phyloP scores from a whole-genome alignment of 352 stramenopile species.

The Phytopythium litorale region DNA sequence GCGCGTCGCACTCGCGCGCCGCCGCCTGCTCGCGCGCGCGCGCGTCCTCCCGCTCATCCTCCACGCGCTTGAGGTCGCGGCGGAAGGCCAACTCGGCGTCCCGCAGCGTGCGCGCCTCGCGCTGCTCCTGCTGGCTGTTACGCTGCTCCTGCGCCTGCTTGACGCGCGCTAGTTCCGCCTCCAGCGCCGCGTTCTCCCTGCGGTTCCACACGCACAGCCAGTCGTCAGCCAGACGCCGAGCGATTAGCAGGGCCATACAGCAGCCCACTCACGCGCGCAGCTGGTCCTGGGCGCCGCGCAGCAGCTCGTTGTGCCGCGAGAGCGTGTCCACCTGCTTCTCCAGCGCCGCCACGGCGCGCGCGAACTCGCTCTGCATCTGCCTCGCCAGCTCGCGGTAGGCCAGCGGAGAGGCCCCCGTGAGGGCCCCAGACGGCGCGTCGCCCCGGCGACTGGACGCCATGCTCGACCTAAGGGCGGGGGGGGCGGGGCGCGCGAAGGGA shows the following conservation, averaged over 20 bases:
- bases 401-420: constrained; percentile 7
- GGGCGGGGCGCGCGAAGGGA: not conserved
- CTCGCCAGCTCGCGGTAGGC: constrained; percentile 32
- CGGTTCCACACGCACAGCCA: not conserved
- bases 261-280: constrained; percentile 7
- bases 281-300: constrained; percentile 13
- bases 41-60: constrained; percentile 9
- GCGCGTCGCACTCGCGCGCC: constrained; percentile 23
- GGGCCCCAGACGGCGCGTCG: not conserved
- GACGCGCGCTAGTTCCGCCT: constrained; percentile 11
- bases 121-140: constrained; percentile 8
- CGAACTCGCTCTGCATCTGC: constrained; percentile 65
- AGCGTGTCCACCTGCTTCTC: constrained; percentile 54
- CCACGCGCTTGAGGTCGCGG: constrained; percentile 12
- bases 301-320: constrained; percentile 46
- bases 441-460: not conserved
- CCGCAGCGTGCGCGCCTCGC: constrained; percentile 10
- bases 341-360: constrained; percentile 39
- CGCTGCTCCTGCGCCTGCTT: not conserved
- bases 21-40: constrained; percentile 22
- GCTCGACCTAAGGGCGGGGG: not conserved
- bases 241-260: not conserved
- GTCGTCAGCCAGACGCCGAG: not conserved
- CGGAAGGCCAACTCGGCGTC: constrained; percentile 20
- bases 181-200: constrained; percentile 12